These are phyloP conservation scores for Leptographium procerum DNA, from an alignment of 2,329 filamentous ascomycete genomes.

Conservation along the genomic window DNA sequence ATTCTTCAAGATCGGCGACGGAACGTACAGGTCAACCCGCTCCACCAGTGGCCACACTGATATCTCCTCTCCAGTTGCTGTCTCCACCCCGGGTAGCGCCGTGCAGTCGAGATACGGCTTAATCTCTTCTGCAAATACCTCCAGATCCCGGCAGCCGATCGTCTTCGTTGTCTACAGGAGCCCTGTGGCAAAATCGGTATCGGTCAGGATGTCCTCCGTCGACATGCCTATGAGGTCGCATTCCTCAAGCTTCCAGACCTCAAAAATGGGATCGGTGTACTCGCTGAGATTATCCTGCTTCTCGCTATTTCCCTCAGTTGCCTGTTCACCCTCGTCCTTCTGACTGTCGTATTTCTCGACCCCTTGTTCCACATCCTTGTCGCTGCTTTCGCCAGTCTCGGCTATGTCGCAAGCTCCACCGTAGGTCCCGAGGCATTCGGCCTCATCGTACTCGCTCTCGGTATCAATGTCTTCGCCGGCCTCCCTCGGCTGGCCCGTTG, in stretches of 20 bases:
- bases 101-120: slow-evolving; percentile 7
- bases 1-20: slow-evolving; percentile 31
- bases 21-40: slow-evolving; percentile 29
- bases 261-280: neutral
- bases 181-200: neutral
- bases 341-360: no score
- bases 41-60: slow-evolving; percentile 25
- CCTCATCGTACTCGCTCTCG: neutral
- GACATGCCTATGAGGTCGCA: neutral
- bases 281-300: neutral
- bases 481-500: neutral
- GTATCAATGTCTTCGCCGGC: neutral
- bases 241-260: neutral
- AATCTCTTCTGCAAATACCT: neutral
- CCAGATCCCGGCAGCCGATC: neutral
- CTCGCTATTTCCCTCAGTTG: neutral
- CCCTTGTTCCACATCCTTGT: no score
- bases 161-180: neutral
- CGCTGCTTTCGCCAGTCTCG: no score
- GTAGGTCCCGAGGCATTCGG: no score
- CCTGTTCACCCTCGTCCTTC: neutral
- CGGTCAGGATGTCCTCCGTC: neutral
- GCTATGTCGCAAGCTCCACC: no score
- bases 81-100: neutral
- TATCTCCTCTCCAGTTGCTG: neutral